These are phyloP conservation scores for Russula sp. DNA, from an alignment of 768 basidiomycete genomes.

Conservation along the genomic window DNA sequence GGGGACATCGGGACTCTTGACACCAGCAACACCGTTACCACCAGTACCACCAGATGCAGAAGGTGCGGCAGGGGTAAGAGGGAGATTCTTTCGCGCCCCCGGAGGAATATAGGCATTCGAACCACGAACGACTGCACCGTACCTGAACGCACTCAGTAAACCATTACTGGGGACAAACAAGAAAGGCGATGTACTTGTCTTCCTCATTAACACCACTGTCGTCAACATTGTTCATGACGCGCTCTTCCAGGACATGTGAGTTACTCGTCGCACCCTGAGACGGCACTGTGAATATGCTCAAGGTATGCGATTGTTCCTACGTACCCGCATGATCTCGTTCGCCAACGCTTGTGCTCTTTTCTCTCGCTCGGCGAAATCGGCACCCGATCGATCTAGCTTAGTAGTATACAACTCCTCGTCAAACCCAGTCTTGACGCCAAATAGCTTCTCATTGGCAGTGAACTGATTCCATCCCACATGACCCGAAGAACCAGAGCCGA, in stretches of 20 bases:
- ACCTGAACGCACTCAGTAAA: slow-evolving; percentile 44
- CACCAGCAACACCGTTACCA: slow-evolving; percentile 13
- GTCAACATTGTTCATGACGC: slow-evolving; percentile 43
- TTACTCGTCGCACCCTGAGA: slow-evolving; percentile 58
- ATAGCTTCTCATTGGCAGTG: slow-evolving; percentile 84
- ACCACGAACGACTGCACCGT: slow-evolving; percentile 84
- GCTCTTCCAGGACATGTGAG: slow-evolving; percentile 86
- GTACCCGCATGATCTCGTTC: slow-evolving; percentile 81
- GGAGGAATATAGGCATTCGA: slow-evolving; percentile 93
- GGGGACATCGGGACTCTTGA: slow-evolving; percentile 45
- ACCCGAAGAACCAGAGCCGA: slow-evolving; percentile 44
- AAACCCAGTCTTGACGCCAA: slow-evolving; percentile 86
- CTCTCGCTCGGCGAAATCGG: slow-evolving; percentile 86
- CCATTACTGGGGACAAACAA: slow-evolving; percentile 17
- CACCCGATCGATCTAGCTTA: slow-evolving; percentile 73
- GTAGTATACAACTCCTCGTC: slow-evolving; percentile 96
- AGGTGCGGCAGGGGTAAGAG: slow-evolving; percentile 22
- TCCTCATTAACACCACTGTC: slow-evolving; percentile 84
- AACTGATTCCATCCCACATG: slow-evolving; percentile 82
- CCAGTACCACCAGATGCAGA: slow-evolving; percentile 28
- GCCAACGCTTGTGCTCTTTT: slow-evolving; percentile 82
- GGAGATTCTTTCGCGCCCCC: slow-evolving; percentile 58
- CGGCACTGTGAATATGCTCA: slow-evolving; percentile 4
- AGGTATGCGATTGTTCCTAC: slow-evolving; percentile 25
- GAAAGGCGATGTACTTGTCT: slow-evolving; percentile 63